Evolutionary conservation across 352 stramenopile genomes (phyloP), one percentile per base, ranked within the genome.

Genomic region (Phytophthora lateralis): DNA sequence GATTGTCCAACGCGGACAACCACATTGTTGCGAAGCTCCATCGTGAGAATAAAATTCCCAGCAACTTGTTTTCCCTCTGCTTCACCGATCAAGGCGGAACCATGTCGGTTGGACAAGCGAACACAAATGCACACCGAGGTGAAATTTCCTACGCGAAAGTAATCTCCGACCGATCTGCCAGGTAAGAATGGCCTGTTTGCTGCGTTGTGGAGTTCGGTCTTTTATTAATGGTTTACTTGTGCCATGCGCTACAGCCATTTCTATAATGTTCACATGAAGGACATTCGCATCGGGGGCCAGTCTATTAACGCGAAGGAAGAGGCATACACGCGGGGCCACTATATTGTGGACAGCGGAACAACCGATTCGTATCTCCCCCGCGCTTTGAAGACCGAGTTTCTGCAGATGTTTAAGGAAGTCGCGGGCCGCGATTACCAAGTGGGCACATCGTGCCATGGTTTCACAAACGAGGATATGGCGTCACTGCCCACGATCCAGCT

Each of bases 291-390:
- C 24, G 73, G 63, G 17, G 75, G 78, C 55, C 66, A 69, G 17
- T 83, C 80, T 30, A 90, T 95, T 32, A 71, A 89, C 7, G 71
- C 78, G 1, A 59, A 77, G 0, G 39, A 64, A 6, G 62, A 63
- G n/a, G 79, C 60, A 24, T 79, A 76, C 29, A 66, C 58, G 5
- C 71, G 68, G 30, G 83, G 83, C 0, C 77, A 88, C 46, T 92
- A 84, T 47, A 91, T 96, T 46, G 79, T 96, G 11, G 87, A 96
- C 60, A 96, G 87, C 55, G 87, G 87, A 43, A 94, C 87, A 10
- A 94, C 87, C 1, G 84, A 93, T 59, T 93, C 87, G 47, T 93
- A 91, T 66, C 60, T 96, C 12, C 82, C 85, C 4, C 76, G 55
- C 29, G 67, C 60, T 3, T 54, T 91, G 55, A 79, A 79, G 30